Conservation (phyloP, 2,329 filamentous ascomycete species). For the Teratosphaeria gauchensis region DNA sequence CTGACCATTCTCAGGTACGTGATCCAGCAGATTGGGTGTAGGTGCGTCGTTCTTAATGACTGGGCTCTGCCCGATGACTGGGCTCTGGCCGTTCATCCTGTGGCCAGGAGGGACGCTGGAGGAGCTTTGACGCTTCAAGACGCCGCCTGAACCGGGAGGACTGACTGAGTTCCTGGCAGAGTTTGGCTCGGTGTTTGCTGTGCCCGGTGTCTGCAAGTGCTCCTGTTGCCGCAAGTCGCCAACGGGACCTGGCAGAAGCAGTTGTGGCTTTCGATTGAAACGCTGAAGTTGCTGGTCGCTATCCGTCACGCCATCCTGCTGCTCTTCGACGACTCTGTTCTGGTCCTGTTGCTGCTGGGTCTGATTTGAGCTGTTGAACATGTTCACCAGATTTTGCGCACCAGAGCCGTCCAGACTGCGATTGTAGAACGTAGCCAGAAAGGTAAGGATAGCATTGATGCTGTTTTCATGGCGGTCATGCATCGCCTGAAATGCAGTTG, state of each 20-base stretch:
- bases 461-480: conserved; percentile 97
- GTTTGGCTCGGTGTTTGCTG: conserved; percentile 15
- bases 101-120: conserved; percentile 11
- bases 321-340: conserved; percentile 50
- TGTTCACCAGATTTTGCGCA: conserved; percentile 68
- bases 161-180: conserved; percentile 18
- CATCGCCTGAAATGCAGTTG: conserved; percentile 77
- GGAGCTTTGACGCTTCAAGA: conserved; percentile 10
- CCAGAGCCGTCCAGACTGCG: conserved; percentile 81
- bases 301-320: conserved; percentile 31
- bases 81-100: conserved; percentile 10
- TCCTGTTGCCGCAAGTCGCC: conserved; percentile 22
- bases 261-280: conserved; percentile 18
- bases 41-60: conserved; percentile 32
- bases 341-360: conserved; percentile 27
- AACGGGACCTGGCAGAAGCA: conserved; percentile 24
- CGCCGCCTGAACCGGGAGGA: conserved; percentile 12
- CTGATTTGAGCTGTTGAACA: conserved; percentile 53
- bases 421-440: conserved; percentile 92
- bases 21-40: conserved; percentile 26
- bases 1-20: conserved; percentile 34
- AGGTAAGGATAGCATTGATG: conserved; percentile 96
- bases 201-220: conserved; percentile 18
- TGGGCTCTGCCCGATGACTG: conserved; percentile 26
- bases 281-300: conserved; percentile 21